These are phyloP conservation scores for Fusarium sp. DNA, from an alignment of 2,329 filamentous ascomycete genomes.

Conservation along the genomic window DNA sequence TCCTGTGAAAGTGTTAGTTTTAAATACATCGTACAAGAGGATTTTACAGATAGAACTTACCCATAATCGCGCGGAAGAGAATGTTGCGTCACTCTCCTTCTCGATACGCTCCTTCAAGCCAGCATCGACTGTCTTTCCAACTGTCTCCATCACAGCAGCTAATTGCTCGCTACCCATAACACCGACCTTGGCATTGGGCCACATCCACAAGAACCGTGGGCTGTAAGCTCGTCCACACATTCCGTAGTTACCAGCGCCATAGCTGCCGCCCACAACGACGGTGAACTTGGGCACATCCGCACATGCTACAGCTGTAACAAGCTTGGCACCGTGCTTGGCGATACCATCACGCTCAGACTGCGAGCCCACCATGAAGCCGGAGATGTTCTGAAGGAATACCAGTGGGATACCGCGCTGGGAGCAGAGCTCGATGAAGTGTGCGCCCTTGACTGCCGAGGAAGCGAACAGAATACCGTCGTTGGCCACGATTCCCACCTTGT, in stretches of 20 bases:
- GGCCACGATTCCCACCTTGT: conserved; percentile 91
- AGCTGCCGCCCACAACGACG: conserved; percentile 92
- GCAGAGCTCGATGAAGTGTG: conserved; percentile 97
- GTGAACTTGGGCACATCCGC: conserved; percentile 97
- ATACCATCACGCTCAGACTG: conserved; percentile 95
- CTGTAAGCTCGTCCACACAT: conserved; percentile 97
- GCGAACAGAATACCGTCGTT: conserved; percentile 98
- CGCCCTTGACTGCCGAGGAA: conserved; percentile 88
- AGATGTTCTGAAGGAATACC: conserved; percentile 96
- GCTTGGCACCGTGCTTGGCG: conserved; percentile 96
- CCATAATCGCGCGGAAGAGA: conserved; percentile 91
- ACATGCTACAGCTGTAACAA: conserved; percentile 94
- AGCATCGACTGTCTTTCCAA: conserved; percentile 85
- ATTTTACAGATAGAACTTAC: conserved; percentile 57
- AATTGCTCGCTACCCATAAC: conserved; percentile 98
- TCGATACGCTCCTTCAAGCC: conserved; percentile 88
- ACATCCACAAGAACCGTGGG: conserved; percentile 94
- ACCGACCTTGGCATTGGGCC: conserved; percentile 95
- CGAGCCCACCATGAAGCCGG: conserved; percentile 96
- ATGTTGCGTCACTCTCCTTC: conserved; percentile 87
- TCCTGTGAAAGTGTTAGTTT: conserved; percentile 62
- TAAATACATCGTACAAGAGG: background rate
- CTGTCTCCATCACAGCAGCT: conserved; percentile 92
- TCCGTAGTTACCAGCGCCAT: conserved; percentile 96
- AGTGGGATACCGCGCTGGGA: conserved; percentile 89